phyloP scores from a whole-genome alignment of 345 rosid species.

The Pistacia vera region DNA sequence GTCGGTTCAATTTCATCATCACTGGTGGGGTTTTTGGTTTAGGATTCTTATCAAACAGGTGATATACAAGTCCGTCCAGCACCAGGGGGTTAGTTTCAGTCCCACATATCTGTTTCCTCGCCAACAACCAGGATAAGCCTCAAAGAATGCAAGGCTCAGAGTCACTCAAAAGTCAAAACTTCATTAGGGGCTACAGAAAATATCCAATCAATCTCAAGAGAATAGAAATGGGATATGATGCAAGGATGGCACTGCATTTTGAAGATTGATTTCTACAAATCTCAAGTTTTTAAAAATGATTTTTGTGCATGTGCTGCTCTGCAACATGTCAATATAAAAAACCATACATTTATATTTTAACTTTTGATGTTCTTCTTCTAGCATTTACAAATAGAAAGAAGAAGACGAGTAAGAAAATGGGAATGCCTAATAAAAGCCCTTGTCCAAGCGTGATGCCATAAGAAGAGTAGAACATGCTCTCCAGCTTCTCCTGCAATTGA shows the following conservation, averaged over 20 bases:
- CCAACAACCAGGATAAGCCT: neutral
- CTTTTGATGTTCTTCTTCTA: conserved; percentile 68
- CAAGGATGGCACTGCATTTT: neutral
- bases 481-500: conserved; percentile 47
- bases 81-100: too few relatives aligned
- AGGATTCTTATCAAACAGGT: neutral
- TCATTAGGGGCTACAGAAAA: neutral
- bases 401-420: conserved; percentile 41
- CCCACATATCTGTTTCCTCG: too few relatives aligned
- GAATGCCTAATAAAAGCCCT: conserved; percentile 35
- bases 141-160: neutral
- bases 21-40: neutral
- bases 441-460: conserved; percentile 41
- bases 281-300: neutral
- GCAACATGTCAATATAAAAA: neutral
- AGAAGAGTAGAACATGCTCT: conserved; percentile 35
- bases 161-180: too few relatives aligned
- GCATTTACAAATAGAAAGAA: conserved; percentile 58
- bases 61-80: neutral
- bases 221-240: neutral
- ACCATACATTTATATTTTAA: conserved; percentile 50
- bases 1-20: too few relatives aligned
- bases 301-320: conserved; percentile 25
- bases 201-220: neutral
- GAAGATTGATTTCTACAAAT: neutral